Evolutionary conservation across 768 basidiomycete species (phyloP), one percentile per base, ranked within the genome.

Genomic region (Tricholoma flavovirens): DNA sequence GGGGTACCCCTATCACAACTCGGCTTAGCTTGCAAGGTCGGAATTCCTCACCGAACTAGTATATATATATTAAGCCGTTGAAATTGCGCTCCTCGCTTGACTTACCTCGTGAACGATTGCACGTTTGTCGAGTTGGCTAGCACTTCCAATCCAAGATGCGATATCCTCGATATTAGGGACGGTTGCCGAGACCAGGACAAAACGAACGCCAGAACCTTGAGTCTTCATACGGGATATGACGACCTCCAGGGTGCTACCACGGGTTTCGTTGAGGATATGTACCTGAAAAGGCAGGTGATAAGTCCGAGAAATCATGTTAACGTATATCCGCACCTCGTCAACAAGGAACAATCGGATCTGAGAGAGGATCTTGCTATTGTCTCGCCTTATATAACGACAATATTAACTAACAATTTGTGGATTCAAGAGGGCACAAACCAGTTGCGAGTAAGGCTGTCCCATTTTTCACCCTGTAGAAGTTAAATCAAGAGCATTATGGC

Each of bases 161-260:
- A 99, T 83, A 60, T 99, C 96, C 24, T 83, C 75, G 51, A 94
- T 88, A 62, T 99, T 98, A 0, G 96, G 96, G 11, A 93, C 88
- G 0, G 96, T 98, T 5, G 96, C 96, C 0, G 93, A 96, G 36
- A 98, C 83, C 15, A 97, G 80, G 29, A 97, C 71, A 67, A 98
- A 95, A 6, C 97, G 85, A 22, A 92, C 83, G 2, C 71, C 67
- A 3, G 78, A 76, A 8, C 85, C 87, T 9, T 85, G 80, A 3
- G 82, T 72, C 70, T 90, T 95, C 92, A 98, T 96, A 22, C 97
- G 84, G 3, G 91, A 90, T 45, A 95, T 78, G n/a, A 98, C 83
- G 15, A 96, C 96, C 73, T 99, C 97, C 2, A 99, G 77, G 1
- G 90, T 93, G 54, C 93, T 90, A 17, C 97, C 97, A 32, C 97